Evolutionary conservation across 805 yeast species (phyloP).

Genomic region (Yamadazyma scolyti): DNA sequence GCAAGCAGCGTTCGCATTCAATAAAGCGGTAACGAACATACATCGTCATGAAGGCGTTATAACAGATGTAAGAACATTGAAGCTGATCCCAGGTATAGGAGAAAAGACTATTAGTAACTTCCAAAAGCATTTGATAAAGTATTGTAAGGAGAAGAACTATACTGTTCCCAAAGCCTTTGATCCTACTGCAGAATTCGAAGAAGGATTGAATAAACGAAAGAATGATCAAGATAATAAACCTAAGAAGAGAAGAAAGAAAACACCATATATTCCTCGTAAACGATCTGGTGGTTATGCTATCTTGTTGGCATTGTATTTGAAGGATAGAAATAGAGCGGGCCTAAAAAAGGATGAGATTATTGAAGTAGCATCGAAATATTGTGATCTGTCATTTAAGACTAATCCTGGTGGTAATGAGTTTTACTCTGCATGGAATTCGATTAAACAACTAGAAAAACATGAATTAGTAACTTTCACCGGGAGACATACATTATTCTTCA

Average conservation of each 20-base stretch:
- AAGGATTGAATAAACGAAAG: background rate
- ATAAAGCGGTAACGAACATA: constrained; percentile 54
- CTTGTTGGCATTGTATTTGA: constrained; percentile 51
- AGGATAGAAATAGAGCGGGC: constrained; percentile 51
- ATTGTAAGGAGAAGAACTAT: constrained; percentile 56
- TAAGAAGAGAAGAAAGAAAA: constrained; percentile 13
- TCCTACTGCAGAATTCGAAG: constrained; percentile 1
- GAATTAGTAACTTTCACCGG: constrained; percentile 56
- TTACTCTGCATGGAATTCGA: constrained; percentile 73
- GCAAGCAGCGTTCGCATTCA: constrained; percentile 50
- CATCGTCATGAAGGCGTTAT: constrained; percentile 42
- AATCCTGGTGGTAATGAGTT: constrained; percentile 61
- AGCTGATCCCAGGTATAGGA: constrained; percentile 66
- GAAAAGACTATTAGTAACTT: constrained; percentile 57
- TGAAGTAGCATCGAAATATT: constrained; percentile 48
- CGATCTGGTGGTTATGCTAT: constrained; percentile 87
- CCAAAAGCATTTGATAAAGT: constrained; percentile 39
- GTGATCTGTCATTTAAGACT: constrained; percentile 54
- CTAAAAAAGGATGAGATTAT: constrained; percentile 59
- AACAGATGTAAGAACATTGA: constrained; percentile 54
- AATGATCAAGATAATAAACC: constrained; percentile 3
- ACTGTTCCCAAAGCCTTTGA: constrained; percentile 38
- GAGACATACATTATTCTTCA: constrained; percentile 53
- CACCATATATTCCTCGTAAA: constrained; percentile 63
- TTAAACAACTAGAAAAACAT: constrained; percentile 58